Conservation (phyloP, 1,139 yeast genomes). For the Suhomyces taliae region DNA sequence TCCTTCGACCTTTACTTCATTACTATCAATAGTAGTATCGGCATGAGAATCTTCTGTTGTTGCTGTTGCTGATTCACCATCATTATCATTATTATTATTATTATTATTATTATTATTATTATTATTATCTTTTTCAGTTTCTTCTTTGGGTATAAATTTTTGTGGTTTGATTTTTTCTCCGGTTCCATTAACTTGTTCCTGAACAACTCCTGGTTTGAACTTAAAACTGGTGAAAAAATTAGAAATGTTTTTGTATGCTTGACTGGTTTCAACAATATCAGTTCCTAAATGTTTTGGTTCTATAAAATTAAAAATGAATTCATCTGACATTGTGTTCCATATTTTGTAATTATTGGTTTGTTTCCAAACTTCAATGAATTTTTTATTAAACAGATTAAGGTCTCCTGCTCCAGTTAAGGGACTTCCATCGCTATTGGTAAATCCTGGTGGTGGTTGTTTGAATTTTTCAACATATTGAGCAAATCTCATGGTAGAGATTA, state of each 20-base stretch:
- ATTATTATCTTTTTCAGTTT: not conserved
- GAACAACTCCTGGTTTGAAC: slow-evolving; percentile 5
- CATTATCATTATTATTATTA: not conserved
- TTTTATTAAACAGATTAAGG: slow-evolving; percentile 43
- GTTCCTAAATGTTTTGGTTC: slow-evolving; percentile 69
- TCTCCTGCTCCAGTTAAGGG: slow-evolving; percentile 26
- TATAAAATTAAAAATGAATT: slow-evolving; percentile 82
- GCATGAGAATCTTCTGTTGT: too few species aligned
- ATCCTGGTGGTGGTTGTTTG: slow-evolving; percentile 46
- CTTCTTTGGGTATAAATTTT: slow-evolving; percentile 12
- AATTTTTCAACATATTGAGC: slow-evolving; percentile 55
- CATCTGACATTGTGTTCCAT: slow-evolving; percentile 77
- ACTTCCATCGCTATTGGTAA: slow-evolving; percentile 18
- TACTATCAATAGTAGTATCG: not conserved
- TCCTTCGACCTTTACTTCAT: not conserved
- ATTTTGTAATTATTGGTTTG: slow-evolving; percentile 64
- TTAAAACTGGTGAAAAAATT: slow-evolving; percentile 25
- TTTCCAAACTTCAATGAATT: slow-evolving; percentile 67
- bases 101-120: not conserved
- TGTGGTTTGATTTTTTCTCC: slow-evolving; percentile 10
- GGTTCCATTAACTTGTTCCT: not conserved
- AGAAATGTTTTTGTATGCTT: slow-evolving; percentile 21
- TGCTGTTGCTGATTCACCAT: not conserved
- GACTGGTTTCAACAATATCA: slow-evolving; percentile 22
- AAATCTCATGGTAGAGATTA: slow-evolving; percentile 72